Base-by-base conservation (phyloP, 331 rosid species). In the Rhamnella rubrinervis region DNA sequence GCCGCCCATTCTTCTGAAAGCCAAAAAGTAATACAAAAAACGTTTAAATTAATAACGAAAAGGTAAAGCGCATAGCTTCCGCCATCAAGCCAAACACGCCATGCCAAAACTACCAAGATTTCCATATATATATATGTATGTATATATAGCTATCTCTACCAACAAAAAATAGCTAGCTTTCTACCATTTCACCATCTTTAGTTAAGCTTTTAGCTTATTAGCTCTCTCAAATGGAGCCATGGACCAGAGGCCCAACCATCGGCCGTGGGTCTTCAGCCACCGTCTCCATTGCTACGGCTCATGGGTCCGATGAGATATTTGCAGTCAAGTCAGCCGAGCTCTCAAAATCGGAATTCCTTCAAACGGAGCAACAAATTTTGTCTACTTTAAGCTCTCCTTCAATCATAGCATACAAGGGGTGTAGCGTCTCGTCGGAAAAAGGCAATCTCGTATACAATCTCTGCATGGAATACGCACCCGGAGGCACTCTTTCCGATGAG, bases 251-350 rank as follows among this genome's bases (percentile, higher is more conserved):
- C 4, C 67, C 52, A 55, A 76, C 63, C 61, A 63, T 93, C 4
- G 98, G 97, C 79, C 78, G 78, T 10, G 98, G 98, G 63, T 91
- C 98, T 31, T 71, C 96, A 6, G 97, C 97, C 61, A 71, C 86
- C 1, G 97, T 93, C 59, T 86, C 83, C 12, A 13, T 73, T 0
- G 98, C 88, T 1, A 67, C 59, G 18, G 65, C 71, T 46, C 21
- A 4, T 2, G 31, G 37, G 3, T 85, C 87, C 4, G 84, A 81
- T 5, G 61, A 79, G 64, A 4, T 75, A 0, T 78, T 89, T 0
- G 98, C 97, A 0, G 96, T 85, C 49, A 93, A 93, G 75, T 83
- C 97, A 0, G 74, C 71, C 1, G 82, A 85, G 80, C 83, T 91
- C 44, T 31, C 83, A 51, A 71, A 60, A 0, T 87, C 95, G 2